Conservation (phyloP, 1,284 basidiomycete genomes). For the Mycena sp. region DNA sequence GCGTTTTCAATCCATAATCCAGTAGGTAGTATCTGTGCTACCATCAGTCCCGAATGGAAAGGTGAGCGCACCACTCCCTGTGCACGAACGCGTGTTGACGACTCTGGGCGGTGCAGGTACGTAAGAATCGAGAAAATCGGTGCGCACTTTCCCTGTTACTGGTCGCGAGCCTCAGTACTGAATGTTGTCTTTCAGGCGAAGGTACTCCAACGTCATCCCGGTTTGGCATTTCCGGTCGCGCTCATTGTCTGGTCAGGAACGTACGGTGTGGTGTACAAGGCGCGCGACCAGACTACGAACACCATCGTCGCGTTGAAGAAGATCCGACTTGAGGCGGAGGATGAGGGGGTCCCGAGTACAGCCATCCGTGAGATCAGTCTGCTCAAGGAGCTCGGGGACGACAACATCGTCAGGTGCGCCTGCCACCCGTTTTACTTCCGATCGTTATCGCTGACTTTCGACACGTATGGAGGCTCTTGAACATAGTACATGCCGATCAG, state of each 20-base stretch:
- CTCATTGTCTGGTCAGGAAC: conserved; percentile 71
- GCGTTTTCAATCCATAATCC: background rate
- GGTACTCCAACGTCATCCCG: conserved; percentile 46
- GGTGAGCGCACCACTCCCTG: conserved; percentile 4
- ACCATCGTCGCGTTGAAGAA: conserved; percentile 95
- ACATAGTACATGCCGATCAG: conserved; percentile 97
- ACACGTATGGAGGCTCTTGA: conserved; percentile 75
- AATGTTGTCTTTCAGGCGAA: conserved; percentile 55
- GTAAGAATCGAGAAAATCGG: conserved; percentile 80
- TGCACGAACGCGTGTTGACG: conserved; percentile 27
- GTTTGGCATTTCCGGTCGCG: conserved; percentile 20
- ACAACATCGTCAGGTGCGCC: conserved; percentile 89
- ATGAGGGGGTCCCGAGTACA: conserved; percentile 97
- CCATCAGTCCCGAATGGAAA: conserved; percentile 22
- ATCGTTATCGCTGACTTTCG: background rate
- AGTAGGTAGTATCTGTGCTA: background rate
- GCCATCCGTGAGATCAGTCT: conserved; percentile 98
- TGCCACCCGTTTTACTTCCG: background rate
- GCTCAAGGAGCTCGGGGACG: conserved; percentile 95
- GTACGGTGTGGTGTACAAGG: conserved; percentile 98
- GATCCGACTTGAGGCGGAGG: conserved; percentile 97
- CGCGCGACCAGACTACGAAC: conserved; percentile 78
- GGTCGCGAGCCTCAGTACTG: conserved; percentile 6
- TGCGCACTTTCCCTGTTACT: conserved; percentile 51
- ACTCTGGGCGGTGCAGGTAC: conserved; percentile 52